Percentiles rank a stretch among this genome's conserved stretches.
Conservation (phyloP, 1,284 basidiomycete species). For the Sphagnurus paluster region DNA sequence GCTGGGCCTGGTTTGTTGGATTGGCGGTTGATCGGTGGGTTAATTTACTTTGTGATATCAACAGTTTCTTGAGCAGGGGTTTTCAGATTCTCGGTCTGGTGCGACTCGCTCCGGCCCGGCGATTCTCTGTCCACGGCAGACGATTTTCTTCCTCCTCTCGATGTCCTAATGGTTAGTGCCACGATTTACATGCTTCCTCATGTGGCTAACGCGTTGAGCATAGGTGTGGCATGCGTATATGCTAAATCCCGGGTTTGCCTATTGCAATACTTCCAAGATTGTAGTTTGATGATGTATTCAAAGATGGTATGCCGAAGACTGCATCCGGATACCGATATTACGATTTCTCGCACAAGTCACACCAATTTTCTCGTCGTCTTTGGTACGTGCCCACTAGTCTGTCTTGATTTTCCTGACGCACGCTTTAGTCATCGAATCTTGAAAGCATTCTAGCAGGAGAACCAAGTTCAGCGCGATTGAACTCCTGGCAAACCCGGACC, state of each 20-base stretch:
- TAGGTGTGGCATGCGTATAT: slow-evolving; percentile 13
- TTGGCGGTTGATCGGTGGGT: slow-evolving; percentile 1
- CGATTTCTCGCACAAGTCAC: slow-evolving; percentile 23
- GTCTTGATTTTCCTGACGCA: neutral
- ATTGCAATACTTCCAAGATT: neutral
- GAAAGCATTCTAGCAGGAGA: neutral
- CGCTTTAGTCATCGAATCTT: neutral
- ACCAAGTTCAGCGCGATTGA: slow-evolving; percentile 1
- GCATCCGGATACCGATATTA: slow-evolving; percentile 26
- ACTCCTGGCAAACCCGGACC: slow-evolving; percentile 1
- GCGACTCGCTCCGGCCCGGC: slow-evolving; percentile 35
- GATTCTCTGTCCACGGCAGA: slow-evolving; percentile 20
- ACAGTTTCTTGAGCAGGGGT: too few relatives aligned
- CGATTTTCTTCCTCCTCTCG: slow-evolving; percentile 39
- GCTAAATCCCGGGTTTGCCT: slow-evolving; percentile 7
- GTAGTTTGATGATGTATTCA: neutral
- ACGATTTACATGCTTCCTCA: neutral
- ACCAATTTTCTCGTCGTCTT: slow-evolving; percentile 16
- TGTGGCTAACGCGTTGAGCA: neutral
- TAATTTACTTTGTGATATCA: too few relatives aligned
- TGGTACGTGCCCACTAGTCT: neutral
- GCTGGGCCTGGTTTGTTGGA: slow-evolving; percentile 36
- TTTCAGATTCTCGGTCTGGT: slow-evolving; percentile 14
- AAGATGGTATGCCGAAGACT: slow-evolving; percentile 45
- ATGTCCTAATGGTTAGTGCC: slow-evolving; percentile 20